Evolutionary conservation across 768 basidiomycete genomes (phyloP), one percentile per base, ranked within the genome.

Genomic region (Amanita subjunquillea): DNA sequence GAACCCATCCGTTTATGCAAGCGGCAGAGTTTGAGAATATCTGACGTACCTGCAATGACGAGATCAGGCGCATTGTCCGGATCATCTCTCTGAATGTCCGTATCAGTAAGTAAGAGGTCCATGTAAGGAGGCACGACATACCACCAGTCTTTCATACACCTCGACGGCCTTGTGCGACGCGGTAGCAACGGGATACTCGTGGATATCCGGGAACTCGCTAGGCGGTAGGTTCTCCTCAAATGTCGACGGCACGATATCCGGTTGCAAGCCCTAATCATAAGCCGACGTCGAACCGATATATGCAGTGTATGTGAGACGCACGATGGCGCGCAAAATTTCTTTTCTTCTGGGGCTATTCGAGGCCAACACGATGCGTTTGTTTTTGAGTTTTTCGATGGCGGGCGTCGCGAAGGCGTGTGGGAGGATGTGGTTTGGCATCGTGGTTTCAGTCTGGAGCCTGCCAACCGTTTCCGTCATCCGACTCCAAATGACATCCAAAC

Each of bases 291-390:
- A 51, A 0, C 17, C 20, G 42, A 32, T 34, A 48, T 41, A 29
- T 38, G 23, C 56, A 20, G 15, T 44, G 5, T 27, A 53, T 30
- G 30, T 34, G 45, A 53, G 46, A 77, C 85, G 62, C 65, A 93
- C 91, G 60, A 87, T 78, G 5, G 77, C 83, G 50, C 72, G 75
- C 20, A 97, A 77, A 54, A 95, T 91, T 51, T 92, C 91, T 61
- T 78, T n/a, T 82, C 93, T 74, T 58, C 93, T 76, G 1, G 91
- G 89, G 59, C 90, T 93, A 53, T 80, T 83, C 4, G 92, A 95
- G 0, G 93, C 93, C 1, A 97, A 74, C 2, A 96, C 69, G 44
- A 97, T 77, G 3, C 88, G 76, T 63, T 91, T 93, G 20, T 79
- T 82, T 37, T 72, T 63, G 1, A 96, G 76, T 63, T 84, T 88